Base-by-base conservation (phyloP, 2,329 filamentous ascomycete genomes). In the Thelonectria blattea region DNA sequence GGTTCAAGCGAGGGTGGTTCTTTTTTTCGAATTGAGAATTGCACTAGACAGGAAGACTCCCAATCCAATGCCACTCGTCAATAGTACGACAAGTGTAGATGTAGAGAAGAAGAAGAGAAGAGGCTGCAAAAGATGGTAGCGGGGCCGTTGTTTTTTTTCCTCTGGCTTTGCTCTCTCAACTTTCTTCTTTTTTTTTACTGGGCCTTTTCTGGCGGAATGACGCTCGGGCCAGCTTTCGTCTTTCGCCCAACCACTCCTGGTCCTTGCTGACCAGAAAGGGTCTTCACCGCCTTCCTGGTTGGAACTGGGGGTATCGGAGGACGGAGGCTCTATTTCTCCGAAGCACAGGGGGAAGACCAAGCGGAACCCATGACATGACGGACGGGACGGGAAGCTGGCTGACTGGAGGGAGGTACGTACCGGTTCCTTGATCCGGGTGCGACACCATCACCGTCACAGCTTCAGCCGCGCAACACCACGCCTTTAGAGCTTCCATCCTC, bases 401-500 rank as follows among this genome's bases (percentile, higher is more conserved):
- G 10, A n/a, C n/a, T n/a, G n/a, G n/a, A n/a, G n/a, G n/a, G 11
- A 17, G 54, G 57, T 69, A 69, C 67, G 67, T 69, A 69, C 67
- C 67, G 54, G 60, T 55, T 47, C n/a, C 17, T 39, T 30, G 24
- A 17, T 17, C 55, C 20, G 61, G 60, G 50, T 58, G 60, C 50
- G 61, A 69, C 66, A 71, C 62, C 68, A 71, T 71, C 68, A 61
- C 58, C 45, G n/a, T 18, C 47, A 52, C 62, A 62, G 56, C 61
- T 48, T 58, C 58, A 68, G 68, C 65, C 68, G 65, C 66, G 66
- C 65, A 68, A 68, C 30, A n/a, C 54, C 54, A 53, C 58, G 54
- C 63, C 65, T 59, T 17, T 53, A 45, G 34, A 32, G 52, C 52
- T 32, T 32, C 32, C 54, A 61, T 60, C 60, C n/a, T 42, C 62